Percentiles rank a stretch among this genome's conserved stretches.
Conservation (phyloP, 176 grass and related monocot species). For the Cenchrus purpureus region DNA sequence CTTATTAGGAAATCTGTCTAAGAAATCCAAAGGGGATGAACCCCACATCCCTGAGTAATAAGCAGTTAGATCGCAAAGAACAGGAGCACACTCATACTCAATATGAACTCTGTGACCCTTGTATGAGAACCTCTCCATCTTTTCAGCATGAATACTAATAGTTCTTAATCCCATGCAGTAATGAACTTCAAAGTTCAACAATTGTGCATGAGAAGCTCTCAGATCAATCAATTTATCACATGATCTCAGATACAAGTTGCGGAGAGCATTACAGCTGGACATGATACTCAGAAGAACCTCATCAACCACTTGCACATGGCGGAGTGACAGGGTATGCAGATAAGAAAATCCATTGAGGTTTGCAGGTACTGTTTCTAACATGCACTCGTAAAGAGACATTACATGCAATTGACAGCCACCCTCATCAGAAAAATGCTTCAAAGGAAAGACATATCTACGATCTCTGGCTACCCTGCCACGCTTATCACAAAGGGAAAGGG, state of each 20-base stretch:
- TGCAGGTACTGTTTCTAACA: neutral
- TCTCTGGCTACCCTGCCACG: neutral
- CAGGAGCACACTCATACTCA: neutral
- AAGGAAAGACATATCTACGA: neutral
- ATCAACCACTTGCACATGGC: neutral
- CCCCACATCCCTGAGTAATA: neutral
- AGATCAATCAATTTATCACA: neutral
- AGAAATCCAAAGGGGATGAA: conserved; percentile 13
- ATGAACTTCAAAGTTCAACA: neutral
- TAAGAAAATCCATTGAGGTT: conserved; percentile 31
- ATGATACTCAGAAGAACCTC: conserved; percentile 1
- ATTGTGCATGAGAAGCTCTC: neutral
- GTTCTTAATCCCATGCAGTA: neutral
- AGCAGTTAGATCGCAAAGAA: neutral
- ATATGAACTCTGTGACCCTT: neutral
- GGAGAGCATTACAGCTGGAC: conserved; percentile 17
- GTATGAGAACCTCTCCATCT: neutral
- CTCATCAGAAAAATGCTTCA: neutral
- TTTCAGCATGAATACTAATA: conserved; percentile 22
- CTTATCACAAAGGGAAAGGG: neutral
- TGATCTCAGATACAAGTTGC: neutral
- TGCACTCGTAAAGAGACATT: neutral
- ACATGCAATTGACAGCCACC: neutral
- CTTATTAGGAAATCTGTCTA: conserved; percentile 9
- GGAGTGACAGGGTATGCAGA: neutral